phyloP scores from a whole-genome alignment of 2,329 filamentous ascomycete species.

The Fusarium sp. region DNA sequence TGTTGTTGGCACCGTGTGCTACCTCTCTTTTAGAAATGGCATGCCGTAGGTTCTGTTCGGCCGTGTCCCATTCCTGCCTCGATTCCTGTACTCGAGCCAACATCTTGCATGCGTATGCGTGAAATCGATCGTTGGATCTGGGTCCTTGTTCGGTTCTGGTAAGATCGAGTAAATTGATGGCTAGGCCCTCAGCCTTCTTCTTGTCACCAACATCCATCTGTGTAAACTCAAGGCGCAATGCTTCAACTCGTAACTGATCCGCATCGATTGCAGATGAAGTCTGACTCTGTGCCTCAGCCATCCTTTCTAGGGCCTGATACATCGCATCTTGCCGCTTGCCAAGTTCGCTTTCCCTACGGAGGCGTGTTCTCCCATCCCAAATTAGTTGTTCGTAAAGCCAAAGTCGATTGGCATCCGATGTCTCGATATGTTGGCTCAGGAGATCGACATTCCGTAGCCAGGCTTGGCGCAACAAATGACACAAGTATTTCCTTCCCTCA shows the following conservation, averaged over 20 bases:
- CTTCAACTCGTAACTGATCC: constrained; percentile 46
- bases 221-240: constrained; percentile 49
- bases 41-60: constrained; percentile 47
- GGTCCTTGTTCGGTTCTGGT: constrained; percentile 37
- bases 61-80: constrained; percentile 44
- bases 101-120: constrained; percentile 52
- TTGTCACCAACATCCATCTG: constrained; percentile 51
- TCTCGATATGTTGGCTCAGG: constrained; percentile 45
- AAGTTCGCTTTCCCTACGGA: constrained; percentile 47
- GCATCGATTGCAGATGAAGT: constrained; percentile 23
- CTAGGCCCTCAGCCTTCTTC: constrained; percentile 45
- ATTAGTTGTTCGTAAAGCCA: constrained; percentile 53
- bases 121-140: constrained; percentile 48
- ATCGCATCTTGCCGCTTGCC: constrained; percentile 43
- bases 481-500: constrained; percentile 45
- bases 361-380: constrained; percentile 50
- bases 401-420: constrained; percentile 43
- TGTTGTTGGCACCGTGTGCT: constrained; percentile 47
- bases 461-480: constrained; percentile 48
- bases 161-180: constrained; percentile 41
- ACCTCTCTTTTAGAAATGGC: constrained; percentile 49
- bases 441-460: constrained; percentile 51
- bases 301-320: constrained; percentile 43
- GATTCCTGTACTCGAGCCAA: constrained; percentile 48
- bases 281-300: constrained; percentile 28